Conservation (phyloP, 192 early-diverging fungal species). For the Dimargaris verticillata region DNA sequence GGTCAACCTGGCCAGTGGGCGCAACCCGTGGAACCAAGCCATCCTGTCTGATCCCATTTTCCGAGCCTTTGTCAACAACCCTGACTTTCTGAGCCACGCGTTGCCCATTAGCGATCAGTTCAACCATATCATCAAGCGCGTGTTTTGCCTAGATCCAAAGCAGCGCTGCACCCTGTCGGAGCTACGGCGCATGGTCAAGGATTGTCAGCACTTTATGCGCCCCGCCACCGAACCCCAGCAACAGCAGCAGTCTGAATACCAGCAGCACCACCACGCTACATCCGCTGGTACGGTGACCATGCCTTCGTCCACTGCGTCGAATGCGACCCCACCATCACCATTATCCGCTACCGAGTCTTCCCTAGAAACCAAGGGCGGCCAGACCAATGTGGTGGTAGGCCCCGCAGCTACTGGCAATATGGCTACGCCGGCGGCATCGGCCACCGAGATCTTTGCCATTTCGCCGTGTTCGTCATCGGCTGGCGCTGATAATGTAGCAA, state of each 20-base stretch:
- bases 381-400: background rate
- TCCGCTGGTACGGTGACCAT: background rate
- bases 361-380: too few species aligned
- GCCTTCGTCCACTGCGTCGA: background rate
- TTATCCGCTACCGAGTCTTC: background rate
- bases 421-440: background rate
- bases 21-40: conserved; percentile 64
- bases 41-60: conserved; percentile 60
- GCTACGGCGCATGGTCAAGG: conserved; percentile 22
- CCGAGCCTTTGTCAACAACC: conserved; percentile 44
- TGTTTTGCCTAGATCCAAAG: conserved; percentile 51
- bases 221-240: background rate
- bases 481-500: background rate
- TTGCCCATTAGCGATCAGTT: conserved; percentile 50
- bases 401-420: background rate
- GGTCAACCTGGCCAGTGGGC: conserved; percentile 70
- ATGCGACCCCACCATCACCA: background rate
- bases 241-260: background rate
- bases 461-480: background rate
- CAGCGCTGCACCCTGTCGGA: conserved; percentile 33
- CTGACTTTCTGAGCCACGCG: conserved; percentile 41
- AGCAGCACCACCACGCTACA: background rate
- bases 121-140: conserved; percentile 47
- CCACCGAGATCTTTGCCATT: background rate
- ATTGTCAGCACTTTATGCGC: conserved; percentile 22